phyloP scores from a whole-genome alignment of 257 asterid genomes.

The Forsythia viridissima region DNA sequence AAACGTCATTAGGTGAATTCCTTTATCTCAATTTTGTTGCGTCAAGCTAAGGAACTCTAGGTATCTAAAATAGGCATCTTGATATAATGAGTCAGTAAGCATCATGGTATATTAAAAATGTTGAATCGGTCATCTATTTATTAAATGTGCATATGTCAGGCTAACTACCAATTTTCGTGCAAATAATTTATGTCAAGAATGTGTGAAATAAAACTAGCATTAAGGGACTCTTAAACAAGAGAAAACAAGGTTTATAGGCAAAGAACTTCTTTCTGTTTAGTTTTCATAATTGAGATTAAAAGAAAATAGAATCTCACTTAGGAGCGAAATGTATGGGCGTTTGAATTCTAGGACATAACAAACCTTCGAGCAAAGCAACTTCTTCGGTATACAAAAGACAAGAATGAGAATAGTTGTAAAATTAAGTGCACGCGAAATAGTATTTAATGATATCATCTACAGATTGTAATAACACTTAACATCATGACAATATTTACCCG shows the following conservation, averaged over 20 bases:
- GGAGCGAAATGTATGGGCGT: not conserved
- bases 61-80: not conserved
- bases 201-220: not conserved
- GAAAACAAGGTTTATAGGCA: not conserved
- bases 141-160: not conserved
- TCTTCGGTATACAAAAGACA: not conserved
- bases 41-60: not conserved
- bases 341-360: not conserved
- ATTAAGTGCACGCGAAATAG: not conserved
- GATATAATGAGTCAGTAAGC: not conserved
- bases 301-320: not conserved
- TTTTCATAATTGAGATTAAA: not conserved
- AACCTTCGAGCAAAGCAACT: not conserved
- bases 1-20: not conserved
- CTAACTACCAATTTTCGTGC: not conserved
- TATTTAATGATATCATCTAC: not conserved
- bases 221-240: not conserved
- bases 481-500: conserved; percentile 48
- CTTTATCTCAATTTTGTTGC: not conserved
- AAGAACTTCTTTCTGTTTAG: no score
- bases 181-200: not conserved
- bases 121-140: not conserved
- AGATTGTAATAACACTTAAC: not conserved
- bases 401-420: not conserved
- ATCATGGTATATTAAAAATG: not conserved